Evolutionary conservation across 2,329 filamentous ascomycete genomes (phyloP), one percentile per base, ranked within the genome.

Genomic region (Phialemoniopsis sp.): DNA sequence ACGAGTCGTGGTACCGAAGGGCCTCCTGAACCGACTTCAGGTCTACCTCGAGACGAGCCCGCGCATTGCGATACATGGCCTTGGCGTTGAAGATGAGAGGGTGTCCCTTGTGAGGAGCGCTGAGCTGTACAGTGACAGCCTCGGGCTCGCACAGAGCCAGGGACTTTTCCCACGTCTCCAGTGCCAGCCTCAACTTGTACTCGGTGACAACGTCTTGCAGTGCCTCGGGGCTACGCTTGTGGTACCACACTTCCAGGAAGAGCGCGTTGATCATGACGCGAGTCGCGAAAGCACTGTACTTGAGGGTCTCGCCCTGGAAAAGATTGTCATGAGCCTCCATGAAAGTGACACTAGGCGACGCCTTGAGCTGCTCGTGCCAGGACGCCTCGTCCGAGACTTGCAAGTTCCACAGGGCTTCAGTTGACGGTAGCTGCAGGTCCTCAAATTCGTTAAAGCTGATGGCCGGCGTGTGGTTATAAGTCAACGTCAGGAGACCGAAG

Each of bases 381-480:
- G 78, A 70, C 29, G 80, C 75, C 42, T 94, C 89, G 51, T 95
- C 89, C 2, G 76, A 66, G 8, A 82, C 76, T 51, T 88, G 84
- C 41, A 94, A 73, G 57, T 95, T 96, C 93, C 93, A 98, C 34
- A 97, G 70, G 1, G 86, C 88, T 62, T 98, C 93, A 0, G 90
- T 94, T 1, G 91, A 95, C 2, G 93, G 93, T 40, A 98, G 75
- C 59, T 93, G 86, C 36, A 97, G 67, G 40, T 90, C 87, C 58
- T 97, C 93, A 48, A 98, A 95, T 62, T 97, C 93, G 61, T 96
- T 95, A 73, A 96, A 96, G 65, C 88, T 90, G 70, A 98, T 96
- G 26, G 90, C 91, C 12, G 93, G 93, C 2, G 91, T 97, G 66
- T 97, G 93, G 60, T 97, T 97, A 76, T 94, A 98, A 0, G 91